These are phyloP conservation scores for Xylogone sp. DNA, from an alignment of 2,329 filamentous ascomycete species.

Conservation along the genomic window DNA sequence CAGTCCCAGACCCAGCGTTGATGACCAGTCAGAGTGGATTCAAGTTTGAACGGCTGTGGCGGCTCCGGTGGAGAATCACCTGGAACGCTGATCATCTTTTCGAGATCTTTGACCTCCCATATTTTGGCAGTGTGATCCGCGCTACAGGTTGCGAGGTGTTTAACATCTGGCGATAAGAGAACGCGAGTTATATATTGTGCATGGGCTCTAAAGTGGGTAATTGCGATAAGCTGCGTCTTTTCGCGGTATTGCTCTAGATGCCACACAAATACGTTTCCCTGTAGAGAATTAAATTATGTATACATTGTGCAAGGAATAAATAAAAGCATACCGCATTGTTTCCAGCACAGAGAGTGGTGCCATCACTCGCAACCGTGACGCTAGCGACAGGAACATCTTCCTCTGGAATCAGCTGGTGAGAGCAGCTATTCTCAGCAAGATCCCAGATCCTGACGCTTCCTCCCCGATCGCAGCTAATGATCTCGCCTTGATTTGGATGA, in stretches of 20 bases:
- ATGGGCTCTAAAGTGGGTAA: conserved; percentile 70
- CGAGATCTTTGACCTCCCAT: conserved; percentile 81
- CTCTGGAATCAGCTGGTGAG: conserved; percentile 92
- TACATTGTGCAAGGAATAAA: not conserved
- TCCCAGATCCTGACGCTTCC: conserved; percentile 97
- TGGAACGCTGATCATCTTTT: conserved; percentile 36
- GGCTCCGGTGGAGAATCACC: conserved; percentile 22
- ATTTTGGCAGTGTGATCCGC: conserved; percentile 87
- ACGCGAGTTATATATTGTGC: conserved; percentile 71
- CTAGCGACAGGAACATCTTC: conserved; percentile 92
- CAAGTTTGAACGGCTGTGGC: conserved; percentile 54
- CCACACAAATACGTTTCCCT: conserved; percentile 99
- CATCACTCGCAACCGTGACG: conserved; percentile 93
- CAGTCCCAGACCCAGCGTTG: conserved; percentile 80
- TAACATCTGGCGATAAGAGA: conserved; percentile 70
- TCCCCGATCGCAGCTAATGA: conserved; percentile 91
- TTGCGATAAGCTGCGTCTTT: conserved; percentile 64
- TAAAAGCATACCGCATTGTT: conserved; percentile 72
- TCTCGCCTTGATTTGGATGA: conserved; percentile 96
- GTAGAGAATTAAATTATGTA: not conserved
- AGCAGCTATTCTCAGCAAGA: conserved; percentile 93
- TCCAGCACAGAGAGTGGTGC: conserved; percentile 85
- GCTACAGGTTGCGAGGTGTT: conserved; percentile 69
- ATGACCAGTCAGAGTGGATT: conserved; percentile 67
- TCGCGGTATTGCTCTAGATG: conserved; percentile 73